These are phyloP conservation scores for Astraeus odoratus DNA, from an alignment of 768 basidiomycete genomes.

Conservation along the genomic window DNA sequence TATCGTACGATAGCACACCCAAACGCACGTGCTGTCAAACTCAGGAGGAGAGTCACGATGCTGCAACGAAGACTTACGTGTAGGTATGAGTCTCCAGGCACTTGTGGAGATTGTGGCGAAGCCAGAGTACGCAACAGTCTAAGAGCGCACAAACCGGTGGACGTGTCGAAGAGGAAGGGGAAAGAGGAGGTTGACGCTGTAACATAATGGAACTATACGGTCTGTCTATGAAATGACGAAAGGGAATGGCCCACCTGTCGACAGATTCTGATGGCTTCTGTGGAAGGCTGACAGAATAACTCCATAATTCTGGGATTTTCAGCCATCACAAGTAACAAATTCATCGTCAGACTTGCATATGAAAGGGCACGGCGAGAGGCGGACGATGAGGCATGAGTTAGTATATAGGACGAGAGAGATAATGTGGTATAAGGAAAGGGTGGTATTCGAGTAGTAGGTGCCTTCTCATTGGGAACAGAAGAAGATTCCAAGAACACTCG, in stretches of 20 bases:
- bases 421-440: conserved; percentile 43
- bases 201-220: conserved; percentile 1
- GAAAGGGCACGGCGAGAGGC: conserved; percentile 51
- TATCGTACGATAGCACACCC: conserved; percentile 46
- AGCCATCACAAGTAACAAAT: conserved; percentile 43
- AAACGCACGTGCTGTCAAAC: conserved; percentile 44
- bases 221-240: not conserved
- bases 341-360: conserved; percentile 55
- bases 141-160: conserved; percentile 51
- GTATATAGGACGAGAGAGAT: conserved; percentile 56
- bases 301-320: conserved; percentile 45
- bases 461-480: conserved; percentile 21
- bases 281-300: conserved; percentile 35
- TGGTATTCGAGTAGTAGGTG: conserved; percentile 16
- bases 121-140: conserved; percentile 66
- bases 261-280: conserved; percentile 47
- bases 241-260: conserved; percentile 42
- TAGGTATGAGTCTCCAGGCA: conserved; percentile 52
- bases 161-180: conserved; percentile 31
- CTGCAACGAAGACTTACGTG: conserved; percentile 33
- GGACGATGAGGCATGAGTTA: conserved; percentile 60
- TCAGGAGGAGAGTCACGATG: not conserved
- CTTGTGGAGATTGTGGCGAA: conserved; percentile 64
- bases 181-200: conserved; percentile 48
- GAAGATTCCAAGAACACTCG: conserved; percentile 38